Evolutionary conservation across 2,329 filamentous ascomycete species (phyloP), one percentile per base, ranked within the genome.

Genomic region (Sphaerulina vaccinii): DNA sequence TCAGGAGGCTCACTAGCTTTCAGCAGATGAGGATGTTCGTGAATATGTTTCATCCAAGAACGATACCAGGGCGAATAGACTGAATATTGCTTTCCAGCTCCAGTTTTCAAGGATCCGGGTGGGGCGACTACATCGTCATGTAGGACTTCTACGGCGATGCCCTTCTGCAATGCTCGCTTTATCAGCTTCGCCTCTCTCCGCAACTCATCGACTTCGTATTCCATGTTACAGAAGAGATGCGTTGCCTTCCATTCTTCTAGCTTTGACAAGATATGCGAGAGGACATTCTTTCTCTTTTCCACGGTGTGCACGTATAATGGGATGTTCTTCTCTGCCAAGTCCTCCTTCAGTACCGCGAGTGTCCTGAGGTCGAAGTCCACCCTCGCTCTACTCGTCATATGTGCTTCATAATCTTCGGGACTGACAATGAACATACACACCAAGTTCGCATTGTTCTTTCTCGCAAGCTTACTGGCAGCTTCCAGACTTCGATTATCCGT

Each of bases 201-300:
- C 52, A 96, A 71, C 71, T 96, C 91, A 65, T 96, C 91, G 0
- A 95, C 89, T 68, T 96, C 91, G 63, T 95, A 96, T 67, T 96
- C 90, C 51, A 90, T 82, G 65, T 95, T 96, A 41, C 87, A 84
- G 63, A 84, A 95, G 2, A 96, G 59, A 62, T 93, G 87, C 42
- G 78, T 85, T 1, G 82, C 86, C 0, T 81, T 81, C 90, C 89
- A 96, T 55, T 82, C 73, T 23, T 81, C 73, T 67, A 87, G 81
- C 35, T 91, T 72, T 45, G 84, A 79, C 1, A 87, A 61, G 8
- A 96, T 75, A 3, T 83, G 75, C 1, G 68, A 68, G 0, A 84
- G 80, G 0, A 93, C 75, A 1, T 76, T 70, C 56, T 78, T 85
- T 27, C 90, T 76, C 62, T 82, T 80, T 47, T 84, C 78, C 5